Base-by-base conservation (phyloP, 768 basidiomycete genomes). In the Tylopilus subfusipes region DNA sequence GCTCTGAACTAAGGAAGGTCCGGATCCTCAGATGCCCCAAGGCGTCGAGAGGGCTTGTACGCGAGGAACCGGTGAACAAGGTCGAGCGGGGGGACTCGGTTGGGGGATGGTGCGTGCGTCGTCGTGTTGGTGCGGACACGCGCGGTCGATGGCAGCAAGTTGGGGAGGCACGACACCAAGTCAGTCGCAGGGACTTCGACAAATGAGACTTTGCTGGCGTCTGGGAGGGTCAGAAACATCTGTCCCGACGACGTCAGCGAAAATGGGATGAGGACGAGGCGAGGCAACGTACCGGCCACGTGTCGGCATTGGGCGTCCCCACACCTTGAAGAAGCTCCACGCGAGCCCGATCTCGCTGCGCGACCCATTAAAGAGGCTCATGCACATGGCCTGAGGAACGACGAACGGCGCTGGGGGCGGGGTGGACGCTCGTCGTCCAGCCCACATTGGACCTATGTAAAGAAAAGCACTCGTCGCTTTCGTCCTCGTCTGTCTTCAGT, bases 281-380 rank as follows among this genome's bases (percentile, higher is more conserved):
- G 31, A 46, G 24, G 11, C n/a, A 18, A 79, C 88, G 54, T 64
- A 93, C 95, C 12, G 91, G 93, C 94, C 94, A 98, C 5, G 68
- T 83, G 5, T 80, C 70, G 2, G 71, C 63, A 2, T 76, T 82
- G 0, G 95, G 94, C 2, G 92, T 91, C 95, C 94, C 3, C 83
- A 75, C 0, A 85, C 71, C 62, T 82, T 82, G 76, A 96, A 98
- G 49, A 98, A 92, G 70, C 91, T 95, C 83, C 88, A 94, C 0
- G 85, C 85, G 7, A 95, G 79, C 1, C 90, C 90, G 46, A 98
- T 83, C 57, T 93, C 90, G 5, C 94, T 91, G 24, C 82, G 76
- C 4, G 75, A 75, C 3, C 79, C 83, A 53, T 93, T 81, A 63
- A 95, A 97, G 2, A 97, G 75, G 3, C 85, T 74, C 39, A 80